Evolutionary conservation across 495 filamentous ascomycete genomes (phyloP).

Genomic region (Polyplosphaeria fusca): DNA sequence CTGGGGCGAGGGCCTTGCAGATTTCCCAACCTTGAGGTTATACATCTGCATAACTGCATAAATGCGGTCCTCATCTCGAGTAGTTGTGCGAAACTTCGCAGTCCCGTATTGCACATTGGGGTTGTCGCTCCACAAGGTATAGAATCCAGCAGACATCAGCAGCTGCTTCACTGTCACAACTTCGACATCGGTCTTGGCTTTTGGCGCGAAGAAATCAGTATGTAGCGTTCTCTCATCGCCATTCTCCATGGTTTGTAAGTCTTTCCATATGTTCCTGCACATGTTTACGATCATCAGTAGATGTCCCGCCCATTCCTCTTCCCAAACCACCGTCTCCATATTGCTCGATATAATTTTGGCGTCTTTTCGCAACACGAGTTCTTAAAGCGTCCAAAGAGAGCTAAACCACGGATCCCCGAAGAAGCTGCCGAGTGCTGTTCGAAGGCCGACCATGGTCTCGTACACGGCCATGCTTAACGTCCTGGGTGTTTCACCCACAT

Average conservation of each 20-base stretch:
- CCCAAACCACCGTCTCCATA: not conserved
- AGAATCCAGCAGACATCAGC: not conserved
- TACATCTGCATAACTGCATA: not conserved
- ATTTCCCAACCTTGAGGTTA: not conserved
- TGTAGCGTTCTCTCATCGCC: too few relatives aligned
- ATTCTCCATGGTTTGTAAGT: too few relatives aligned
- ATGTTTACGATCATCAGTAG: not conserved
- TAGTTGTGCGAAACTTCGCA: not conserved
- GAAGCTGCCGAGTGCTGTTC: not conserved
- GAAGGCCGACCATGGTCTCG: too few relatives aligned
- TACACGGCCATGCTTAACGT: too few relatives aligned
- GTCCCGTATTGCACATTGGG: not conserved
- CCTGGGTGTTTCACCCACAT: not conserved
- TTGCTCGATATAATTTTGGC: not conserved
- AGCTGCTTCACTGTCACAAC: too few relatives aligned
- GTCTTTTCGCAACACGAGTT: not conserved
- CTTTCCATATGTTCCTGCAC: not conserved
- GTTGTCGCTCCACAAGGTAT: not conserved
- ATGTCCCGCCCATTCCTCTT: not conserved
- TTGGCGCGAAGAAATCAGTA: too few relatives aligned
- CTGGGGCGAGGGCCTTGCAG: not conserved
- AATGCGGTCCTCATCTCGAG: not conserved
- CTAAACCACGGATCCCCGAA: not conserved
- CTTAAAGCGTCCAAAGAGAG: not conserved
- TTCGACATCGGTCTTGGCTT: too few relatives aligned